Evolutionary conservation across 495 filamentous ascomycete genomes (phyloP).

Genomic region (Cercophora sp.): DNA sequence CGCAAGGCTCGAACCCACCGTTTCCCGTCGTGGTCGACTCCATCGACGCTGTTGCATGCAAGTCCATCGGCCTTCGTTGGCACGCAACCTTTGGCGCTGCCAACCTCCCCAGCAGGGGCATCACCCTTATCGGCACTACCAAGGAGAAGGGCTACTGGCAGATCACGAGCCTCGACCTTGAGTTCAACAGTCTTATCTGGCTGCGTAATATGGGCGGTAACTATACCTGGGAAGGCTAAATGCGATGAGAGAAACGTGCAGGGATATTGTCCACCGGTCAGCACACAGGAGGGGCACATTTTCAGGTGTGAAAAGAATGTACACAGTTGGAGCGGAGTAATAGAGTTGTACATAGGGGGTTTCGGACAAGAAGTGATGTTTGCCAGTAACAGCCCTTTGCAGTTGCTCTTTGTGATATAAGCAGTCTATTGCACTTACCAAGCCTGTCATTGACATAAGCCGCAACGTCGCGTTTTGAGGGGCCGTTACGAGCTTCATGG

Average conservation of each 20-base stretch:
- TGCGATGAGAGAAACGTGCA: conserved; percentile 1
- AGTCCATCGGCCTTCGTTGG: conserved; percentile 30
- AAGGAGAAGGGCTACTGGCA: conserved; percentile 28
- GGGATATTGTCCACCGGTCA: background rate
- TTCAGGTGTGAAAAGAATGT: no score
- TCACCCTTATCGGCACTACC: conserved; percentile 31
- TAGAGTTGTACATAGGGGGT: no score
- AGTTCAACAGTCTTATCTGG: conserved; percentile 39
- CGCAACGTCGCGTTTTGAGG: no score
- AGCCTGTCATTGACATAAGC: no score
- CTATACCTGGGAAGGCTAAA: conserved; percentile 33
- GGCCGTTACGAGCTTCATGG: no score
- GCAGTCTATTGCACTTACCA: no score
- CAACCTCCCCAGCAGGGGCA: conserved; percentile 28
- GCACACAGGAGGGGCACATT: background rate
- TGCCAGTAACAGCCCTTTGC: no score
- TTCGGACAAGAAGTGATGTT: no score
- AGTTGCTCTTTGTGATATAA: no score
- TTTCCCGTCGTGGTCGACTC: conserved; percentile 30
- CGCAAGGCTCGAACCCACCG: conserved; percentile 29
- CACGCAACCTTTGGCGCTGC: conserved; percentile 35
- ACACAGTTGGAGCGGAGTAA: no score
- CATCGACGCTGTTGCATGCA: conserved; percentile 33
- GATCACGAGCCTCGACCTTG: conserved; percentile 31
- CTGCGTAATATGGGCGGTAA: conserved; percentile 35